Conservation (phyloP, 2,329 filamentous ascomycete species). For the Amphichorda felina region DNA sequence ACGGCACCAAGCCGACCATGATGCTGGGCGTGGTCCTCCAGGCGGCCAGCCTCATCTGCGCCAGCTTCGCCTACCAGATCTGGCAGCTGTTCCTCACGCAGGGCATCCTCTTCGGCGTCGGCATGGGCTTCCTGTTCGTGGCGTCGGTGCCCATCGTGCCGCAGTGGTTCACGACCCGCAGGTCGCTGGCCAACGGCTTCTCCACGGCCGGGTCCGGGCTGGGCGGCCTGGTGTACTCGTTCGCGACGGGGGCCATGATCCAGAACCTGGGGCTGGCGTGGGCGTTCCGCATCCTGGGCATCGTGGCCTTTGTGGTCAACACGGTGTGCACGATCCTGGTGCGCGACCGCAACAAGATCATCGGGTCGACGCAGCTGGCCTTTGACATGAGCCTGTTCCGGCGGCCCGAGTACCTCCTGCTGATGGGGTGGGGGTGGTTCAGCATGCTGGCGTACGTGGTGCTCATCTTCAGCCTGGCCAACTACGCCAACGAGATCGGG, state of each 20-base stretch:
- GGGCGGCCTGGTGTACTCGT: conserved; percentile 59
- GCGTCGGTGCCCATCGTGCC: conserved; percentile 54
- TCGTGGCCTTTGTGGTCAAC: conserved; percentile 54
- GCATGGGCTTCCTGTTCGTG: conserved; percentile 68
- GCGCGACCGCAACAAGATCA: conserved; percentile 58
- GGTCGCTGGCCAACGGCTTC: conserved; percentile 59
- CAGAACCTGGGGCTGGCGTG: conserved; percentile 49
- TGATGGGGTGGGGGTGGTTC: conserved; percentile 58
- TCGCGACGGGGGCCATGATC: conserved; percentile 59
- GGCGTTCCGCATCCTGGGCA: conserved; percentile 55
- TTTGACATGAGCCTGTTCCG: conserved; percentile 55
- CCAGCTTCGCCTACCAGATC: conserved; percentile 52
- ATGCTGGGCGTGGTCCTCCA: conserved; percentile 51
- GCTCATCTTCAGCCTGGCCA: conserved; percentile 64
- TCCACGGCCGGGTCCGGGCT: conserved; percentile 59
- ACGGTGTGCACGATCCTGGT: conserved; percentile 50
- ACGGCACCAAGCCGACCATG: conserved; percentile 50
- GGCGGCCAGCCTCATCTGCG: conserved; percentile 49
- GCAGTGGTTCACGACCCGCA: conserved; percentile 61
- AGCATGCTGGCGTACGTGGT: conserved; percentile 65
- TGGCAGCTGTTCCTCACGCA: conserved; percentile 71
- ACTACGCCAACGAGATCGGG: conserved; percentile 59
- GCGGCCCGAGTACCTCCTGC: conserved; percentile 48
- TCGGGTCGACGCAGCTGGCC: conserved; percentile 53
- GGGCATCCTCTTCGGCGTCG: conserved; percentile 65